phyloP scores from a whole-genome alignment of 2,329 filamentous ascomycete species.

The Colletotrichum noveboracense region DNA sequence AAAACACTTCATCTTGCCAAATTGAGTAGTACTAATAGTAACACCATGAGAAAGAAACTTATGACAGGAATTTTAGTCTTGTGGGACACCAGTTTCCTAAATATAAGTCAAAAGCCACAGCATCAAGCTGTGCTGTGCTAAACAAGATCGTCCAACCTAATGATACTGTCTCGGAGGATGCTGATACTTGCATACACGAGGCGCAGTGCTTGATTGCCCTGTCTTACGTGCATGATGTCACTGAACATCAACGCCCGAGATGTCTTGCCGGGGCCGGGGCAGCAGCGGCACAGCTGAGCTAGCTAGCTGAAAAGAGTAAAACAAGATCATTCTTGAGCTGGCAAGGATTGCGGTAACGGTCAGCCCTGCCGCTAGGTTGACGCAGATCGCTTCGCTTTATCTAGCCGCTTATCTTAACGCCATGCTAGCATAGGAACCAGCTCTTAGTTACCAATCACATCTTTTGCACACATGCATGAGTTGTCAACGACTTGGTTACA shows the following conservation, averaged over 20 bases:
- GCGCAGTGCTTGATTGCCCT: background rate
- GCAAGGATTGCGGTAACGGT: background rate
- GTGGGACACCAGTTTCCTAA: background rate
- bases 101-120: background rate
- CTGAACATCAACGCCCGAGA: background rate
- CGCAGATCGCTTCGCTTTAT: background rate
- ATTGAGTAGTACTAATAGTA: background rate
- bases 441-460: background rate
- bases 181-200: background rate
- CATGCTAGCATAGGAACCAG: background rate
- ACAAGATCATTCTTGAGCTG: background rate
- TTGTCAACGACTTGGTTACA: background rate
- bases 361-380: background rate
- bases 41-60: background rate
- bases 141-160: background rate
- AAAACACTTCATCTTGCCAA: background rate
- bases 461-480: background rate
- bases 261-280: background rate
- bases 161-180: background rate
- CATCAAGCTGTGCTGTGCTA: fast-evolving
- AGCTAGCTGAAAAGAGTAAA: background rate
- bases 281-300: background rate
- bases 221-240: background rate
- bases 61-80: fast-evolving
- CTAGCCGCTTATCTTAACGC: background rate